Conservation (phyloP, 2,329 filamentous ascomycete genomes). For the Ceratocystis ficicola region DNA sequence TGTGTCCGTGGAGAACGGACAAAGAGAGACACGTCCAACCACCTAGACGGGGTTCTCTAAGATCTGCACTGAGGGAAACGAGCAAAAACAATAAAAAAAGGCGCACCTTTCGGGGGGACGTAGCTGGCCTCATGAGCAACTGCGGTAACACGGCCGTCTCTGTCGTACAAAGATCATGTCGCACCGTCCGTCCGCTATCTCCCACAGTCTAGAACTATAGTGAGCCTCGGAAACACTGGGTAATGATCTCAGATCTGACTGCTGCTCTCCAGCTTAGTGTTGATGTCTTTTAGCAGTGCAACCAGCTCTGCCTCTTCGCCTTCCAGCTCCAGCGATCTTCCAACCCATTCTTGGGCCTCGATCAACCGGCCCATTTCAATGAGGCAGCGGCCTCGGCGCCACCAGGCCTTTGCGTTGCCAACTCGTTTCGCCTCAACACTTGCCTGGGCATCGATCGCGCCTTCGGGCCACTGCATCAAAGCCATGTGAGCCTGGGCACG, state of each 20-base stretch:
- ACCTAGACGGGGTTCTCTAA: neutral
- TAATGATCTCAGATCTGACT: neutral
- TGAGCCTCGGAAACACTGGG: neutral
- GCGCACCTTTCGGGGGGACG: neutral
- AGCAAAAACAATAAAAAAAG: neutral
- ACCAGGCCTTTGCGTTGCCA: conserved; percentile 92
- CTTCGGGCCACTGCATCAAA: conserved; percentile 70
- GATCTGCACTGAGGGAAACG: neutral
- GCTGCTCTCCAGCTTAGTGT: conserved; percentile 35
- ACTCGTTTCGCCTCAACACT: conserved; percentile 78
- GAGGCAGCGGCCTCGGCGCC: conserved; percentile 71
- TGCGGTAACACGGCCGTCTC: conserved; percentile 1
- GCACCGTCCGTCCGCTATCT: neutral
- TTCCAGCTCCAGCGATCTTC: conserved; percentile 69
- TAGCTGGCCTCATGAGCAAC: neutral
- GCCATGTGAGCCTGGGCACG: conserved; percentile 84
- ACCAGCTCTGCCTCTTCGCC: conserved; percentile 54
- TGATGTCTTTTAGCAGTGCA: conserved; percentile 51
- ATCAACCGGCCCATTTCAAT: conserved; percentile 79
- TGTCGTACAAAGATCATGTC: neutral
- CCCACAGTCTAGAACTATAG: neutral
- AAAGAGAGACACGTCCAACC: neutral
- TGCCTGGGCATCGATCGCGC: conserved; percentile 71
- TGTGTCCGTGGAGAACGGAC: neutral
- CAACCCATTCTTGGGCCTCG: conserved; percentile 71